Conservation (phyloP, 306 rosid genomes). For the Pyrus communis region DNA sequence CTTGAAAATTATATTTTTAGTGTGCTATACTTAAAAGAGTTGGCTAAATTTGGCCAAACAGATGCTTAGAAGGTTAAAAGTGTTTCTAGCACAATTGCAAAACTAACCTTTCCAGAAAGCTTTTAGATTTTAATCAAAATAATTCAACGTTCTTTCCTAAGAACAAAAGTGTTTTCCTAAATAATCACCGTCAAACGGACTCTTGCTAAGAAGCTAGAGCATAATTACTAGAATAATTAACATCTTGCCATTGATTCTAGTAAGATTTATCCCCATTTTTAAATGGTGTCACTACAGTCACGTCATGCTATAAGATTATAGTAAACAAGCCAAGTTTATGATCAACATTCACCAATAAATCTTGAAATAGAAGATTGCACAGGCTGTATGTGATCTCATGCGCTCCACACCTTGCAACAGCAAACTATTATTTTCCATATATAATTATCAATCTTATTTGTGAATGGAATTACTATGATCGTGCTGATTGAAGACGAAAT, state of each 20-base stretch:
- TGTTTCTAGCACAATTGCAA: neutral
- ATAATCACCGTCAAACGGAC: too few species aligned
- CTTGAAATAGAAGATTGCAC: slow-evolving; percentile 4
- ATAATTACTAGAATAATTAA: neutral
- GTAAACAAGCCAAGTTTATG: neutral
- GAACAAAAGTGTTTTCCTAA: too few species aligned
- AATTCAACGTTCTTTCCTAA: too few species aligned
- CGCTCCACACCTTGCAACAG: neutral
- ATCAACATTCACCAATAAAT: neutral
- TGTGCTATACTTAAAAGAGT: too few species aligned
- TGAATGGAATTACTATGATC: neutral
- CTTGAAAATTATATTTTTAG: too few species aligned
- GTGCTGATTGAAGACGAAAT: neutral
- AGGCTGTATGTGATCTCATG: slow-evolving; percentile 1
- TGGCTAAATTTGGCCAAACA: too few species aligned
- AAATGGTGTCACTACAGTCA: neutral
- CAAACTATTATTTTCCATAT: neutral
- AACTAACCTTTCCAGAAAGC: too few species aligned
- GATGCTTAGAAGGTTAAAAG: neutral
- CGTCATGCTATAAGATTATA: neutral
- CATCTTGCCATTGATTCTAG: too few species aligned
- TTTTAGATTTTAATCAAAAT: too few species aligned
- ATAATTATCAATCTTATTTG: neutral
- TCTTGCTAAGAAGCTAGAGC: neutral
- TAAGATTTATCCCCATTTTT: neutral